phyloP scores from a whole-genome alignment of 352 stramenopile species.

The Pythium pyrilobum region DNA sequence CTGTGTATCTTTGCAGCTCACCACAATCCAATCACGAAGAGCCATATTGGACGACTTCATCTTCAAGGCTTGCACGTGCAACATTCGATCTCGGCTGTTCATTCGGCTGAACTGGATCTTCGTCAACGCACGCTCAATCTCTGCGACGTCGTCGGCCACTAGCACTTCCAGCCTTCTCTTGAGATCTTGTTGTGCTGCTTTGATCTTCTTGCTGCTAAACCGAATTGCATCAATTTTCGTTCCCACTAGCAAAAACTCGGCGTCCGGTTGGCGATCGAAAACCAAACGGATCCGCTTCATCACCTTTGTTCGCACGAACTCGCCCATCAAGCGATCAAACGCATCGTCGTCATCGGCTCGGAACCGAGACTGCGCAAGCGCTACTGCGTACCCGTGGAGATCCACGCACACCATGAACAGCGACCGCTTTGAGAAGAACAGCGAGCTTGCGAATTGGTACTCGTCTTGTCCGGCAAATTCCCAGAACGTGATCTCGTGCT shows the following conservation, averaged over 20 bases:
- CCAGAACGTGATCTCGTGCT: conserved; percentile 13
- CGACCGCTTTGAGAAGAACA: conserved; percentile 12
- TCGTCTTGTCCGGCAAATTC: conserved; percentile 12
- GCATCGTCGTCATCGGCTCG: background rate
- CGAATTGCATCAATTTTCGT: conserved; percentile 4
- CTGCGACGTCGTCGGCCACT: no score
- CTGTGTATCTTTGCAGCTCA: background rate
- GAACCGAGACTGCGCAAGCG: background rate
- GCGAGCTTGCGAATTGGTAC: conserved; percentile 8
- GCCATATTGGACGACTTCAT: no score
- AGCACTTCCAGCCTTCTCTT: background rate
- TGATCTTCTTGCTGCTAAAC: background rate
- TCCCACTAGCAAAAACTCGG: conserved; percentile 6
- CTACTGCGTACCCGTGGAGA: background rate
- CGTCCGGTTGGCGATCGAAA: background rate
- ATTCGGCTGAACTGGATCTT: no score
- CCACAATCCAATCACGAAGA: background rate
- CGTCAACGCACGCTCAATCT: no score
- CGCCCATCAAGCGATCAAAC: background rate
- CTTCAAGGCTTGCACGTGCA: no score
- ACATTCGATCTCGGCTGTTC: background rate
- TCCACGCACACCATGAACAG: conserved; percentile 12
- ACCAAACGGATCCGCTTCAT: background rate
- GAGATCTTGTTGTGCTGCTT: background rate
- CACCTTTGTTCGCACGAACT: background rate